Base-by-base conservation (phyloP, 2,329 filamentous ascomycete genomes). In the Phyllosticta citribraziliensis region DNA sequence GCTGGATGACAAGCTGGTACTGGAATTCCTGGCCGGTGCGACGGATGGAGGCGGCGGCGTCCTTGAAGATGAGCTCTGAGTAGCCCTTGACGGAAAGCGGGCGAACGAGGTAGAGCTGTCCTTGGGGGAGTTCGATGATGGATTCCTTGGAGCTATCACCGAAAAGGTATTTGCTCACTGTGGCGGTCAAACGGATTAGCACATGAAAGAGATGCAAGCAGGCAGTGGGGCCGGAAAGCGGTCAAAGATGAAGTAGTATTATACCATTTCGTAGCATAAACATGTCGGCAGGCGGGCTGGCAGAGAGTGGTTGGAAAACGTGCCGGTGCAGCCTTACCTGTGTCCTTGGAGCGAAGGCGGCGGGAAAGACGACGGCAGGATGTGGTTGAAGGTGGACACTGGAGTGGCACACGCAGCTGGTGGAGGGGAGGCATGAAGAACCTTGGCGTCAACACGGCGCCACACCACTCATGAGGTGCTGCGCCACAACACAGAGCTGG, bases 1-100 rank as follows among this genome's bases (percentile, higher is more conserved):
- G 85, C 74, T 99, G 94, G 52, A 97, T 84, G 51, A 97, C 93
- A 12, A 99, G 89, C 74, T 99, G 94, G 73, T 97, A 99, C 70
- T 99, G 92, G 70, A 89, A 97, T 59, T 97, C 91, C 73, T 96
- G 92, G 20, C 89, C 92, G 17, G 94, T 97, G 65, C 90, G 86
- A 66, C 95, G 88, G 70, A 99, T 95, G 65, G 88, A 91, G 58
- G 93, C 91, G 55, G 91, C 89, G 50, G 91, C 88, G 85, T 99
- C 94, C 75, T 94, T 96, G 82, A 97, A 99, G 76, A 99, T 96
- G 72, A 97, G 91, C 76, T 99, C 94, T 1, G 93, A 97, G 74
- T 97, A 97, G 66, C 94, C 94, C 75, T 99, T 99, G 62, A 93
- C 91, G 8, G 93, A 97, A 56, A 91, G 84, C 11, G 94, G 94